Base-by-base conservation (phyloP, 2,329 filamentous ascomycete genomes). In the Stagonosporopsis chrysanthemi region DNA sequence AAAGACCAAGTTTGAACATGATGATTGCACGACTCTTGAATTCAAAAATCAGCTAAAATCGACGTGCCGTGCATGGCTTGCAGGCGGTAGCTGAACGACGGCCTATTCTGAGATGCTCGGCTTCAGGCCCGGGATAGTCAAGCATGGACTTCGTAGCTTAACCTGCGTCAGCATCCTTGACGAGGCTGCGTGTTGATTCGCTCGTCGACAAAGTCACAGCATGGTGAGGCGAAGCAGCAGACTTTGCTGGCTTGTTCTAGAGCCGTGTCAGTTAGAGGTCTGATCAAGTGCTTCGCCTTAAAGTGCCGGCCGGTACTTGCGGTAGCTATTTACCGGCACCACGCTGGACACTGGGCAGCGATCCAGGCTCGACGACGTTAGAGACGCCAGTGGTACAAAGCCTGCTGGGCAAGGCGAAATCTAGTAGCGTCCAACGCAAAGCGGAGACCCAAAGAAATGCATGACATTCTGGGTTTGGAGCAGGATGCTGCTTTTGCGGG, bases 201-300 rank as follows among this genome's bases (percentile, higher is more conserved):
- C 49, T 52, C 35, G 40, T 9, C 29, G 22, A 31, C 6, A 41
- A 50, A 28, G 42, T 35, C 41, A 39, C 35, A 44, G 47, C 52
- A 56, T 46, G 48, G 11, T 17, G 36, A 61, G 55, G 56, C 57
- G 58, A 62, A 39, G 26, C 33, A 39, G 31, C 33, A 53, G 36
- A 42, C 40, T 42, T 51, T 26, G 47, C 52, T 51, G 51, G 60
- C 53, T 58, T 56, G 61, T 45, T 65, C 56, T 60, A 66, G 61
- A 67, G 63, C 60, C 22, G 6, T 23, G 45, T 40, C 58, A 67
- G 64, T 61, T 64, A 53, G 49, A 46, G 52, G 58, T 19, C 28
- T 31, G 19, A 14, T 24, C n/a, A 22, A 8, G 29, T 5, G 31
- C 52, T 49, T 55, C 17, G 52, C 52, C 31, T 33, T n/a, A 24